phyloP scores from a whole-genome alignment of 2,329 filamentous ascomycete genomes.

The Curvularia sp. region DNA sequence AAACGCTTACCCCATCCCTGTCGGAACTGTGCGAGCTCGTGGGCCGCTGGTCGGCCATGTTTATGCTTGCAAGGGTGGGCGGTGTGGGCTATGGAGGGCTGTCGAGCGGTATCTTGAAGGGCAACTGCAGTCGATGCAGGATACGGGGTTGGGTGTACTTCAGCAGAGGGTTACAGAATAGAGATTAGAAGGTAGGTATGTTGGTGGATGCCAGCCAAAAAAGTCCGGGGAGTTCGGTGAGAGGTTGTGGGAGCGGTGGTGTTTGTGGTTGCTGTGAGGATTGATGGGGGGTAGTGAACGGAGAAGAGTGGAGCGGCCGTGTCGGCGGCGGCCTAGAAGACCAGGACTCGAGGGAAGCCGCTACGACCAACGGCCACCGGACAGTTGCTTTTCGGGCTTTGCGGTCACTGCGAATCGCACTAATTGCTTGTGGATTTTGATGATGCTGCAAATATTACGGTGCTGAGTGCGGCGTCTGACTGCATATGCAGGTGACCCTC shows the following conservation, averaged over 20 bases:
- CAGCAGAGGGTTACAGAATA: conserved; percentile 10
- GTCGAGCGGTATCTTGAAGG: conserved; percentile 19
- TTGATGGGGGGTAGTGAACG: conserved; percentile 24
- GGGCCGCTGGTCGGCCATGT: conserved; percentile 37
- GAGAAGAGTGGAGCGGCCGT: conserved; percentile 15
- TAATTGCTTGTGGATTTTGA: not conserved
- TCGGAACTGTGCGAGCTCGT: conserved; percentile 45
- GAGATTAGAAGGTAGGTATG: conserved; percentile 13
- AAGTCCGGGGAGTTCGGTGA: conserved; percentile 1
- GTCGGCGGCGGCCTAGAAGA: conserved; percentile 11
- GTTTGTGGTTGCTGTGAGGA: conserved; percentile 7
- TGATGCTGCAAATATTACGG: not conserved
- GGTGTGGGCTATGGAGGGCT: conserved; percentile 19
- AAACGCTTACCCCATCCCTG: conserved; percentile 36
- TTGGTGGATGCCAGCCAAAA: conserved; percentile 8
- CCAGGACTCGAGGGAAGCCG: conserved; percentile 17
- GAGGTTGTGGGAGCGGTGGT: conserved; percentile 14
- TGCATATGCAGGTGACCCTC: conserved; percentile 10
- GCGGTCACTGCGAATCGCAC: not conserved
- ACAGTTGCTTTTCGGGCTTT: conserved; percentile 6
- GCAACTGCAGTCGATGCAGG: conserved; percentile 28
- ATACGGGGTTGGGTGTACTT: not conserved
- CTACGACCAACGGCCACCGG: conserved; percentile 13
- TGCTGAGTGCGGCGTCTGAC: conserved; percentile 9
- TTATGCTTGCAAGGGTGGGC: conserved; percentile 17